phyloP scores from a whole-genome alignment of 345 rosid species.

The Ricinus communis region DNA sequence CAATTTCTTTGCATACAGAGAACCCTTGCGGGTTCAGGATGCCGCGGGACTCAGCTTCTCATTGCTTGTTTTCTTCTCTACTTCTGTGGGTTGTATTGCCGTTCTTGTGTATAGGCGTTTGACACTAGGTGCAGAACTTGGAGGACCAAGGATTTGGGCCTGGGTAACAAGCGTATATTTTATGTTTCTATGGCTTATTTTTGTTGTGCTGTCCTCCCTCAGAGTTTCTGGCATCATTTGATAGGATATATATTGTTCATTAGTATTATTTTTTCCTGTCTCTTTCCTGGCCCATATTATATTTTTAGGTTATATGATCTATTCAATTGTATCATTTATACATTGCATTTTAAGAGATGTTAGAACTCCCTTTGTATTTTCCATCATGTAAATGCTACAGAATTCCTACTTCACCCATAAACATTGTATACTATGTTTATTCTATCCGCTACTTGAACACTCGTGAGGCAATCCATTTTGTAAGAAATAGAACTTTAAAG shows the following conservation, averaged over 20 bases:
- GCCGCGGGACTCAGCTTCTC: constrained; percentile 83
- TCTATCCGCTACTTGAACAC: too few species aligned
- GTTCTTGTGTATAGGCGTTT: constrained; percentile 77
- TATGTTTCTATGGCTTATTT: constrained; percentile 76
- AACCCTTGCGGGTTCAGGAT: constrained; percentile 61
- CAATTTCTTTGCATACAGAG: constrained; percentile 65
- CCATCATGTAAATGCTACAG: background rate
- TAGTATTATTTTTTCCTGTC: background rate
- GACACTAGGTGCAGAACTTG: constrained; percentile 78
- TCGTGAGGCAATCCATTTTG: too few species aligned
- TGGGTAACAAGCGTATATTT: constrained; percentile 66
- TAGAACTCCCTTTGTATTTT: background rate
- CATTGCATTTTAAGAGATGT: background rate
- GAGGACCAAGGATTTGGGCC: constrained; percentile 88
- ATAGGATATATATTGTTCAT: constrained; percentile 6
- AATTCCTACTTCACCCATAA: too few species aligned
- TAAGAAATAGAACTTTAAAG: too few species aligned
- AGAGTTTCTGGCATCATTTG: constrained; percentile 61
- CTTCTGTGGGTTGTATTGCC: constrained; percentile 72
- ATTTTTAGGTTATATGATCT: background rate
- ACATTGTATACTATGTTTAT: too few species aligned
- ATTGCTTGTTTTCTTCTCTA: constrained; percentile 69
- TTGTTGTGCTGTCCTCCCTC: constrained; percentile 76
- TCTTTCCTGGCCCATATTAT: background rate
- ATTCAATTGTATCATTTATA: background rate